These are phyloP conservation scores for Penicillium bovifimosum DNA, from an alignment of 495 filamentous ascomycete species.

Conservation along the genomic window DNA sequence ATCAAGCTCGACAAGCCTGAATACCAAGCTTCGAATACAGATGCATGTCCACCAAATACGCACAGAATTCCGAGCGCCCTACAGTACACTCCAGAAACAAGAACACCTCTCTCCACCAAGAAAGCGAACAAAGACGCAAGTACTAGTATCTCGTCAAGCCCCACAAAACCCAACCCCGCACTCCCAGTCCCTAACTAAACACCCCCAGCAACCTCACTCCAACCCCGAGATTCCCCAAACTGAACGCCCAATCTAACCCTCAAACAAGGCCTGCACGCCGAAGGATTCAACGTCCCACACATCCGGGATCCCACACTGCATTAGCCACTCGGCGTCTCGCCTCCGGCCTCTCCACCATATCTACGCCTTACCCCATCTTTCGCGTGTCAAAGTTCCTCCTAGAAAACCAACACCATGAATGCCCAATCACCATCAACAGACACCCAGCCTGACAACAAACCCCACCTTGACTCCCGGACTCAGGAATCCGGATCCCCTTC, in stretches of 20 bases:
- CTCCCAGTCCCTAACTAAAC: conserved; percentile 3
- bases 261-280: not conserved
- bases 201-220: conserved; percentile 1
- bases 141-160: conserved; percentile 5
- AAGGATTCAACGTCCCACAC: not conserved
- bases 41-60: not conserved
- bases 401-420: conserved; percentile 20
- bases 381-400: not conserved
- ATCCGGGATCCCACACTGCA: not conserved
- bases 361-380: not conserved
- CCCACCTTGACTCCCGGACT: conserved; percentile 8
- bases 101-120: not conserved
- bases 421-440: conserved; percentile 24
- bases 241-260: not conserved
- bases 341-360: not conserved
- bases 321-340: conserved; percentile 3
- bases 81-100: not conserved
- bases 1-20: not conserved
- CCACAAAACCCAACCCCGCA: conserved; percentile 10
- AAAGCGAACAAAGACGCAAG: conserved; percentile 1
- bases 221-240: not conserved
- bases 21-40: not conserved
- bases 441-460: conserved; percentile 8
- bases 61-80: not conserved
- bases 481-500: not conserved